Evolutionary conservation across 2,329 filamentous ascomycete species (phyloP).

Genomic region (Cladosporium sp.): DNA sequence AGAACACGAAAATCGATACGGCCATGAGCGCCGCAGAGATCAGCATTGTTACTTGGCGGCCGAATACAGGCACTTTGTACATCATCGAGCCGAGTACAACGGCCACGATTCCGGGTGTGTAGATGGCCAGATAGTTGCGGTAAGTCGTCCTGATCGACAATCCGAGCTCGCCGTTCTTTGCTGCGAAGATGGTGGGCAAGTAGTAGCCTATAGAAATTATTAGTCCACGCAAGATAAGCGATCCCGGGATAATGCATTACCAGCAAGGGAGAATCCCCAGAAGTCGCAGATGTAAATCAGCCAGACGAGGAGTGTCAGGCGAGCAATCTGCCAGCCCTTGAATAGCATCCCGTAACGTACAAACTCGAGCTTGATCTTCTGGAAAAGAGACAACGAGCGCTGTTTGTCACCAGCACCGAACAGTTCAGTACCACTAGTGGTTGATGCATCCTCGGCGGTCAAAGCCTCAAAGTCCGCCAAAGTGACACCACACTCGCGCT

Average conservation of each 20-base stretch:
- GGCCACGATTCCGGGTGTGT: conserved; percentile 49
- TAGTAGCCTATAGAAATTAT: conserved; percentile 36
- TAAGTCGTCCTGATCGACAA: conserved; percentile 48
- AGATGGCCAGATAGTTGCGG: conserved; percentile 52
- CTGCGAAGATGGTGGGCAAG: conserved; percentile 47
- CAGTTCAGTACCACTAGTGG: conserved; percentile 24
- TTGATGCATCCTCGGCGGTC: conserved; percentile 29
- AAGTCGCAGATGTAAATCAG: conserved; percentile 50
- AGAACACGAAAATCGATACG: conserved; percentile 43
- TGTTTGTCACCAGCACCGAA: conserved; percentile 32
- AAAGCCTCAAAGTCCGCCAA: conserved; percentile 35
- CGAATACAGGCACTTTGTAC: conserved; percentile 43
- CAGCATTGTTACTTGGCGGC: conserved; percentile 45
- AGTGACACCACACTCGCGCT: conserved; percentile 31
- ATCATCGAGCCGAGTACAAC: conserved; percentile 48
- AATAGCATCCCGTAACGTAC: conserved; percentile 45
- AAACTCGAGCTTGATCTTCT: conserved; percentile 39
- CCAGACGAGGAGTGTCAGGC: conserved; percentile 47
- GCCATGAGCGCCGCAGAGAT: conserved; percentile 42
- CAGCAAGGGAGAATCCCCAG: conserved; percentile 48
- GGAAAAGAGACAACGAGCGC: conserved; percentile 21
- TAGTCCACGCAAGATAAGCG: background rate
- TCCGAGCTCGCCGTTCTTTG: conserved; percentile 47
- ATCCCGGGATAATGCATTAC: conserved; percentile 21
- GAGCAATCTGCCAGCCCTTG: conserved; percentile 37